Conservation (phyloP, 805 yeast species). For the Yarrowia osloensis region DNA sequence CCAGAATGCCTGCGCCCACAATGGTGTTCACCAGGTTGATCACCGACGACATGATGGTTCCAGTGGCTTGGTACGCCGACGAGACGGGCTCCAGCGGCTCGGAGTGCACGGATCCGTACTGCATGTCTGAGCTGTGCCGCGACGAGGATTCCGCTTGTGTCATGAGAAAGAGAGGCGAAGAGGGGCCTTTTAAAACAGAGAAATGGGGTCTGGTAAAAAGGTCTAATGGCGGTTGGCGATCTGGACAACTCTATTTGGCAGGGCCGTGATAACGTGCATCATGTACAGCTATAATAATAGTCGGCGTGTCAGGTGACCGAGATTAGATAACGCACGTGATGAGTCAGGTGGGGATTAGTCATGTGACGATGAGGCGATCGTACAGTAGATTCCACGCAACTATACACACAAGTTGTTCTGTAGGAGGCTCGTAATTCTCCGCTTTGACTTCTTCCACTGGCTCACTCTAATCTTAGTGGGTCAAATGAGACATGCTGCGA, state of each 20-base stretch:
- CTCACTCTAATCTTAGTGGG: background rate
- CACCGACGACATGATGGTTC: conserved; percentile 56
- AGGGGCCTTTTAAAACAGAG: background rate
- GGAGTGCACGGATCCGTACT: background rate
- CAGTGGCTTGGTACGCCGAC: conserved; percentile 18
- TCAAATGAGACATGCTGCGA: background rate
- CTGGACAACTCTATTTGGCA: background rate
- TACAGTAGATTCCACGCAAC: too few relatives aligned
- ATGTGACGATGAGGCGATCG: too few relatives aligned
- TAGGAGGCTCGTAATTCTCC: too few relatives aligned
- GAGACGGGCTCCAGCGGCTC: conserved; percentile 13
- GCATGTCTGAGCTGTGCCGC: background rate
- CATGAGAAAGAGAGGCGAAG: background rate
- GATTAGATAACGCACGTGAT: background rate
- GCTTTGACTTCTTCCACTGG: background rate
- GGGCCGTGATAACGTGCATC: background rate
- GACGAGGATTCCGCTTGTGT: background rate
- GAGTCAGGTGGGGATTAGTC: background rate
- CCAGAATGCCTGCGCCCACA: conserved; percentile 76
- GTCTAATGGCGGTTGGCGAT: background rate
- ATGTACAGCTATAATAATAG: background rate
- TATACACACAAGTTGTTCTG: too few relatives aligned
- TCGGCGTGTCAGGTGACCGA: background rate
- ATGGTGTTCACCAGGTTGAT: conserved; percentile 71
- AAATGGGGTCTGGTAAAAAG: background rate